Percentiles rank a stretch among this genome's conserved stretches.
Conservation (phyloP, 495 filamentous ascomycete species). For the Cercophora newfieldiana region DNA sequence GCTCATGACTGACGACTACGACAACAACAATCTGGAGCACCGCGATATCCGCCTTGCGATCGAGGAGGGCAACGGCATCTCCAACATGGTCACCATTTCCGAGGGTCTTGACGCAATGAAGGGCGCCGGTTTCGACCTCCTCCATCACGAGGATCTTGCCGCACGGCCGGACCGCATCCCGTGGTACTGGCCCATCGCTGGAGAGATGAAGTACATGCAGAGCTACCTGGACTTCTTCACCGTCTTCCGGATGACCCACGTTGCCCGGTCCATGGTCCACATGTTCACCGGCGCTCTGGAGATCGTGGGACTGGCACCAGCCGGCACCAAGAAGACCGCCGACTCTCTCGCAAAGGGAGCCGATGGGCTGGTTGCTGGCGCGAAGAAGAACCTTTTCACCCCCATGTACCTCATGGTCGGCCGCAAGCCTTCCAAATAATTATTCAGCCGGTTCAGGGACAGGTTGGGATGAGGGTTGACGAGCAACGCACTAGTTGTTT, state of each 20-base stretch:
- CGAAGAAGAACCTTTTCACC: slow-evolving; percentile 90
- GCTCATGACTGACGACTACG: slow-evolving; percentile 97
- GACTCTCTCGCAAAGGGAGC: slow-evolving; percentile 81
- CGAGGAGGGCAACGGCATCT: slow-evolving; percentile 95
- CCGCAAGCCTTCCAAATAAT: slow-evolving; percentile 69
- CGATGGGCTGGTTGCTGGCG: slow-evolving; percentile 88
- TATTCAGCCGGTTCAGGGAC: neutral
- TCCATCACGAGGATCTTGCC: slow-evolving; percentile 88
- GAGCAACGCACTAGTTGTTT: slow-evolving; percentile 9
- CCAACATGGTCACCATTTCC: slow-evolving; percentile 91
- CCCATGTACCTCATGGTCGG: slow-evolving; percentile 99
- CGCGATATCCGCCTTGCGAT: slow-evolving; percentile 91
- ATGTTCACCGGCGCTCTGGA: slow-evolving; percentile 79
- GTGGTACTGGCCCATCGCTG: slow-evolving; percentile 94
- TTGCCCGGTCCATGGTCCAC: slow-evolving; percentile 75
- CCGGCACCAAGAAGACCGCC: slow-evolving; percentile 92
- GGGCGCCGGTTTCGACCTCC: slow-evolving; percentile 82
- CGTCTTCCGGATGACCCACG: slow-evolving; percentile 86
- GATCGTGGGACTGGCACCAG: slow-evolving; percentile 69
- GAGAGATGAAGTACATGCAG: slow-evolving; percentile 75
- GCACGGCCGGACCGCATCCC: slow-evolving; percentile 74
- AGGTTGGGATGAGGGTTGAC: neutral
- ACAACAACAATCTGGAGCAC: slow-evolving; percentile 85
- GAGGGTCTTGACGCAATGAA: slow-evolving; percentile 85
- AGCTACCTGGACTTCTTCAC: slow-evolving; percentile 79